Evolutionary conservation across 169 alveolate genomes (phyloP).

Genomic region (Eimeria falciformis): DNA sequence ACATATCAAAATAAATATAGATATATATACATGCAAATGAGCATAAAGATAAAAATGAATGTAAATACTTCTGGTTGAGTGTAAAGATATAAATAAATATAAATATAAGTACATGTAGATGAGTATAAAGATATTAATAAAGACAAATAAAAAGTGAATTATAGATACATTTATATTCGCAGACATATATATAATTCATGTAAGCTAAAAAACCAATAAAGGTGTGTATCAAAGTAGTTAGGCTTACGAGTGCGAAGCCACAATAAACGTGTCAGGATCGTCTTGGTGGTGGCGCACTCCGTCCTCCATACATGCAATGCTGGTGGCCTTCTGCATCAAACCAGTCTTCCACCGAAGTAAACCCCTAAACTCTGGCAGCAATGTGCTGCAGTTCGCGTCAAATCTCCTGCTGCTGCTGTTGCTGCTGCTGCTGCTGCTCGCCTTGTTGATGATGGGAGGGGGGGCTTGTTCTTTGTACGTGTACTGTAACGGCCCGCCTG

Average conservation of each 20-base stretch:
- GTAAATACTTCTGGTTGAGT: neutral
- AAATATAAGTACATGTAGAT: neutral
- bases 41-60: neutral
- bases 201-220: neutral
- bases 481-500: neutral
- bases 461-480: neutral
- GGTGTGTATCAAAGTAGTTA: neutral
- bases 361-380: neutral
- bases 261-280: slow-evolving; percentile 27
- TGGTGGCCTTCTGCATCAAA: neutral
- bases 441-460: neutral
- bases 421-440: neutral
- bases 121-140: neutral
- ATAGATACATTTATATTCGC: neutral
- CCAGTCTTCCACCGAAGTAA: neutral
- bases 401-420: neutral
- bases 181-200: neutral
- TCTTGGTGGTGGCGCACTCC: neutral
- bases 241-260: neutral
- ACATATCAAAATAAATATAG: no score
- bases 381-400: neutral
- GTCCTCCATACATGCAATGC: slow-evolving; percentile 2
- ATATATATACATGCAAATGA: no score
- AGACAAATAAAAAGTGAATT: neutral
- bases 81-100: neutral